phyloP scores from a whole-genome alignment of 2,329 filamentous ascomycete genomes.

The Sporothrix inflata region DNA sequence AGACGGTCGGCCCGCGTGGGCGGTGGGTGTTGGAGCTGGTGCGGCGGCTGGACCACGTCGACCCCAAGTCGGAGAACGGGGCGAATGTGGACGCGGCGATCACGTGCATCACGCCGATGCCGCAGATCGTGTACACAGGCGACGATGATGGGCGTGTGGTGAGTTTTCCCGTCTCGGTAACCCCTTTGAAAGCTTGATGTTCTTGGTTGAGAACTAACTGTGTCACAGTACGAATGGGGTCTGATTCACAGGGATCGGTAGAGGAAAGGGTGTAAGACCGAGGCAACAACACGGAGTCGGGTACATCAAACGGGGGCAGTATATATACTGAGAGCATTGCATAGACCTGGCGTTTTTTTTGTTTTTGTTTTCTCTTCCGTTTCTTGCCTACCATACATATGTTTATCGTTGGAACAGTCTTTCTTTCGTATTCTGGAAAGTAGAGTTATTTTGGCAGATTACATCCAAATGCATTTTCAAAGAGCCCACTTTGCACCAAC shows the following conservation, averaged over 20 bases:
- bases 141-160: slow-evolving; percentile 93
- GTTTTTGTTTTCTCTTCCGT: background rate
- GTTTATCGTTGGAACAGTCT: background rate
- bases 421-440: background rate
- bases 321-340: slow-evolving; percentile 5
- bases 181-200: slow-evolving; percentile 18
- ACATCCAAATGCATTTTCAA: background rate
- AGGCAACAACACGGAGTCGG: background rate
- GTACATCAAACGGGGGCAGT: background rate
- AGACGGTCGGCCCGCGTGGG: slow-evolving; percentile 55
- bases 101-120: slow-evolving; percentile 82
- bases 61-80: slow-evolving; percentile 64
- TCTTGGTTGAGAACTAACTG: slow-evolving; percentile 15
- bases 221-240: slow-evolving; percentile 64
- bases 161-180: slow-evolving; percentile 45
- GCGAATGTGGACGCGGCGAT: slow-evolving; percentile 69
- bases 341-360: slow-evolving; percentile 6
- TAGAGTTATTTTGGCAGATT: background rate
- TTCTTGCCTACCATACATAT: background rate
- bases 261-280: background rate
- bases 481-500: background rate
- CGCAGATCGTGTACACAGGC: slow-evolving; percentile 84
- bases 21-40: slow-evolving; percentile 78
- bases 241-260: slow-evolving; percentile 60
- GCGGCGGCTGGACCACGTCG: slow-evolving; percentile 79